These are phyloP conservation scores for Annulohypoxylon stygium DNA, from an alignment of 495 filamentous ascomycete genomes.

Conservation along the genomic window DNA sequence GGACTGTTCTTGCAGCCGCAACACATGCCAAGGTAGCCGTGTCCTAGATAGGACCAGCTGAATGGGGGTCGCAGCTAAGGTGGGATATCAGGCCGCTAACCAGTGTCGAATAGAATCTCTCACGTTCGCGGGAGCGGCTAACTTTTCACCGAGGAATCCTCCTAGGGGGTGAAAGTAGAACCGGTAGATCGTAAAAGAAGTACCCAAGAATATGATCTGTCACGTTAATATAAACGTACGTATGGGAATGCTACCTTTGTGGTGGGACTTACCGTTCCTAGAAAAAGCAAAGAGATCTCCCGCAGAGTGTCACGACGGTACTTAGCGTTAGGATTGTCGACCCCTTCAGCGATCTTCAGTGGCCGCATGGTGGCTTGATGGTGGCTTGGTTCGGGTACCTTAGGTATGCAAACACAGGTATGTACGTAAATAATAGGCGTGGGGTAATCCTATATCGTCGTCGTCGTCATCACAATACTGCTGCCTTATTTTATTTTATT, in stretches of 20 bases:
- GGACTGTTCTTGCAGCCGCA: constrained; percentile 2
- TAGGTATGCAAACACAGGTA: neutral
- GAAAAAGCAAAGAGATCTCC: neutral
- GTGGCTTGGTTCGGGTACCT: neutral
- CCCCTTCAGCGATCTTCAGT: constrained; percentile 7
- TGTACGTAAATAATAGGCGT: neutral
- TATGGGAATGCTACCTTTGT: neutral
- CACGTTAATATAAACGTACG: constrained; percentile 10
- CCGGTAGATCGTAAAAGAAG: constrained; percentile 1
- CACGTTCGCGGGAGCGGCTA: neutral
- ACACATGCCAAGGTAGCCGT: neutral
- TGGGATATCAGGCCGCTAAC: neutral
- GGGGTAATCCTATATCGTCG: neutral
- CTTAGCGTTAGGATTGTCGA: constrained; percentile 1
- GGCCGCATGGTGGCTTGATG: neutral
- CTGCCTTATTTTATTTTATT: neutral
- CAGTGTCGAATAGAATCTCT: neutral
- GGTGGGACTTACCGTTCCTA: constrained; percentile 12
- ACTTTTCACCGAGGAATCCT: constrained; percentile 8
- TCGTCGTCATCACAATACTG: constrained; percentile 1
- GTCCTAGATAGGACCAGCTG: neutral
- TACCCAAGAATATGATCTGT: constrained; percentile 1
- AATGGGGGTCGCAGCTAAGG: neutral
- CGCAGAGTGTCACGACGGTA: constrained; percentile 2
- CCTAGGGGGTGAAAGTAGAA: constrained; percentile 1